phyloP scores from a whole-genome alignment of 2,329 filamentous ascomycete species.

The Thelonectria olida region DNA sequence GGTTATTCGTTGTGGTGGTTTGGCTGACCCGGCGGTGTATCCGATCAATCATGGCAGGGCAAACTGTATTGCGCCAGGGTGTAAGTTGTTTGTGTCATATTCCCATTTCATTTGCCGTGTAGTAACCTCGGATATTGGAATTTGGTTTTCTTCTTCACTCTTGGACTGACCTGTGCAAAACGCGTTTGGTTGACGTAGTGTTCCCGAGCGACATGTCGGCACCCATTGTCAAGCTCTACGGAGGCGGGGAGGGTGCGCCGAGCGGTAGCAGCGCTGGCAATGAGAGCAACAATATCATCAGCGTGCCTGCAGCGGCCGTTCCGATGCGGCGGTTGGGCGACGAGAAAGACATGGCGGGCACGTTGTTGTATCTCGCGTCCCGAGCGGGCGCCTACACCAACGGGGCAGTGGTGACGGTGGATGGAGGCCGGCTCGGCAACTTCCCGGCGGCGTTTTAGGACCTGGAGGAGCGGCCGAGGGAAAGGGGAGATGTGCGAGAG shows the following conservation, averaged over 20 bases:
- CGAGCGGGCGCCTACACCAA: constrained; percentile 73
- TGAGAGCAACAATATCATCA: neutral
- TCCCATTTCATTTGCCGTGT: constrained; percentile 4
- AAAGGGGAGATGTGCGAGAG: no score
- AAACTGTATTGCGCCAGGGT: constrained; percentile 59
- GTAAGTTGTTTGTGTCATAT: constrained; percentile 46
- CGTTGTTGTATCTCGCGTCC: constrained; percentile 72
- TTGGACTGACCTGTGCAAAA: neutral
- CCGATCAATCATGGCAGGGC: constrained; percentile 41
- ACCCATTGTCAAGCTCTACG: constrained; percentile 52
- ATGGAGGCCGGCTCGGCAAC: constrained; percentile 68
- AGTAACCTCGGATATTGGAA: constrained; percentile 31
- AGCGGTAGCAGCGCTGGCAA: constrained; percentile 22
- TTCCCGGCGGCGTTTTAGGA: constrained; percentile 63
- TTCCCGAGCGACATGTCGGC: constrained; percentile 71
- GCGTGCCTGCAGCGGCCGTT: constrained; percentile 54
- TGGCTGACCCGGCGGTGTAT: constrained; percentile 27
- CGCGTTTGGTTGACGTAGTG: constrained; percentile 47
- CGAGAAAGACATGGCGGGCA: constrained; percentile 68
- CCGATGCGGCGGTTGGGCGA: constrained; percentile 69
- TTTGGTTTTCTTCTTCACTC: neutral
- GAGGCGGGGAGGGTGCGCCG: constrained; percentile 44
- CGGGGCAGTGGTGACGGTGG: constrained; percentile 68
- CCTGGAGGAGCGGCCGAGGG: neutral
- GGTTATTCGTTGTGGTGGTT: constrained; percentile 24